A percentile compares a stretch with the other conserved stretches of the same genome.
Evolutionary conservation across 768 basidiomycete genomes (phyloP).

Genomic region (Clitopilus passeckerianus): DNA sequence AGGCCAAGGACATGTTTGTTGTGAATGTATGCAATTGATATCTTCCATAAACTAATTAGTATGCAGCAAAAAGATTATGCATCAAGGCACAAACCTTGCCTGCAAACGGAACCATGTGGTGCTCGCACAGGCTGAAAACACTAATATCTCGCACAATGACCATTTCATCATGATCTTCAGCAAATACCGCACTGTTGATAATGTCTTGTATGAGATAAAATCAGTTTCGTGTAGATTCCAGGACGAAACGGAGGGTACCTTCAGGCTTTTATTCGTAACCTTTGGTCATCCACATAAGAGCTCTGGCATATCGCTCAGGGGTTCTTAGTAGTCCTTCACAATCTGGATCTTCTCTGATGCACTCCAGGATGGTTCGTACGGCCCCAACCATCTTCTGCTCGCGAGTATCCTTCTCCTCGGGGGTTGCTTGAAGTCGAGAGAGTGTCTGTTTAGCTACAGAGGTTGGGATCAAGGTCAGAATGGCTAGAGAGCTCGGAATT

Average conservation of each 20-base stretch:
- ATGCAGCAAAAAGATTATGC: neutral
- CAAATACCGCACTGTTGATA: neutral
- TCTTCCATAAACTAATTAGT: neutral
- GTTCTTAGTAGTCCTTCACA: neutral
- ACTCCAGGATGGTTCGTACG: neutral
- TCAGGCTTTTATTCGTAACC: neutral
- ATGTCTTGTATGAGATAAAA: neutral
- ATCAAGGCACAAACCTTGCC: neutral
- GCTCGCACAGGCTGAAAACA: neutral
- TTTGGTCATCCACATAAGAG: neutral
- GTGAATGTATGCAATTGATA: neutral
- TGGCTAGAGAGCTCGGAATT: no score
- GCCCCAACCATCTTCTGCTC: neutral
- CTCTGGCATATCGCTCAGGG: neutral
- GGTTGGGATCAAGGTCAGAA: neutral
- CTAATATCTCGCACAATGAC: neutral
- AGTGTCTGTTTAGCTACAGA: neutral
- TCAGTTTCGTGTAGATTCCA: neutral
- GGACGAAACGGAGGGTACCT: neutral
- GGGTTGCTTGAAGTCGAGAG: neutral
- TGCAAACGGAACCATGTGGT: neutral
- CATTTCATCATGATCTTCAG: neutral
- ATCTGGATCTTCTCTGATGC: neutral
- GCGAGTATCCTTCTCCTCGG: neutral
- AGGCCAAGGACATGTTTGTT: constrained; percentile 91